A percentile compares a stretch with the other conserved stretches of the same genome.
phyloP scores from a whole-genome alignment of 2,329 filamentous ascomycete species.

The Hypoxylon sp. region DNA sequence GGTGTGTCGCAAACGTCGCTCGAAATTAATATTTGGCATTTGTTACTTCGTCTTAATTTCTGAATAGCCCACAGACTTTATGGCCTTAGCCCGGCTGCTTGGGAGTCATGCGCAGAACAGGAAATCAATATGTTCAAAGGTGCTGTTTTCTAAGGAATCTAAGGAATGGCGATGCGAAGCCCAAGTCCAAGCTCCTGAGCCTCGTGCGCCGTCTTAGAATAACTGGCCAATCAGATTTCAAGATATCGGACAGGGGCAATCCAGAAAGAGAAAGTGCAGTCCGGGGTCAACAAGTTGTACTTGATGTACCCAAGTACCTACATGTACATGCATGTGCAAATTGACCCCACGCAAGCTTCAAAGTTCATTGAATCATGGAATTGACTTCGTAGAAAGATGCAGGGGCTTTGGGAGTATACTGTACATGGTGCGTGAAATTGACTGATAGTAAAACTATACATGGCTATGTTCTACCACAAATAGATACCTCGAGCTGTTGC shows the following conservation, averaged over 20 bases:
- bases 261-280: conserved; percentile 28
- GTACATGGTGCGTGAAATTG: too few species aligned
- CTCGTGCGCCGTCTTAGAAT: conserved; percentile 40
- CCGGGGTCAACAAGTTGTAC: conserved; percentile 23
- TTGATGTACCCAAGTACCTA: conserved; percentile 22
- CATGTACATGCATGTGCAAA: too few species aligned
- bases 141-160: conserved; percentile 18
- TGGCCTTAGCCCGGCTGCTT: neutral
- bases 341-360: too few species aligned
- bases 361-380: neutral
- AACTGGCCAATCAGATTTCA: conserved; percentile 32
- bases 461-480: neutral
- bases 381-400: too few species aligned
- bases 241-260: conserved; percentile 31
- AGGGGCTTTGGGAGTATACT: too few species aligned
- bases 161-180: conserved; percentile 36
- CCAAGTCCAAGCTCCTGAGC: conserved; percentile 43
- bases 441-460: too few species aligned
- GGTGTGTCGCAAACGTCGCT: conserved; percentile 31
- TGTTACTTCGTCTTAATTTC: conserved; percentile 4
- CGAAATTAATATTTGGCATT: conserved; percentile 13
- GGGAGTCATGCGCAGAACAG: neutral
- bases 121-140: conserved; percentile 21
- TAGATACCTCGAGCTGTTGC: neutral
- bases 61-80: neutral